These are phyloP conservation scores for Cyphellophora europaea DNA, from an alignment of 2,329 filamentous ascomycete species.

Conservation along the genomic window DNA sequence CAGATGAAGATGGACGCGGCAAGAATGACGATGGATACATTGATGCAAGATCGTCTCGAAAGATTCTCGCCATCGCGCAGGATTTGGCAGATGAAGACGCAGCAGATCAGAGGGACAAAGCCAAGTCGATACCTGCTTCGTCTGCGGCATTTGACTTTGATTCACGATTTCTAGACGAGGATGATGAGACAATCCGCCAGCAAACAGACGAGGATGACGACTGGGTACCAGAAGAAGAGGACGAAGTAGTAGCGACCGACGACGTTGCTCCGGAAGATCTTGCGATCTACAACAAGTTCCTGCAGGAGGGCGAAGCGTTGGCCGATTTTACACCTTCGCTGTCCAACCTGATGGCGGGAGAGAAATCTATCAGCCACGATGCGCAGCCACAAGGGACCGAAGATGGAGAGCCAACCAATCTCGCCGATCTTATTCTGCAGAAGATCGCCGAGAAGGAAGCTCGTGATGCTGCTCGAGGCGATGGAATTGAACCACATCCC, in stretches of 20 bases:
- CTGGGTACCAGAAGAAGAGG: conserved; percentile 44
- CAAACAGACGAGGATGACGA: conserved; percentile 73
- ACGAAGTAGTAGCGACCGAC: conserved; percentile 45
- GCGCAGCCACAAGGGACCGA: conserved; percentile 31
- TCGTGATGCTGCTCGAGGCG: conserved; percentile 41
- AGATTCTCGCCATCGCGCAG: conserved; percentile 82
- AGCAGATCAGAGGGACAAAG: conserved; percentile 31
- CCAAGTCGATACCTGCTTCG: conserved; percentile 27
- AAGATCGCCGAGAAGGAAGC: conserved; percentile 92
- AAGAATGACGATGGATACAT: conserved; percentile 57
- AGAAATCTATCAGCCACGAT: conserved; percentile 7
- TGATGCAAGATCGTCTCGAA: conserved; percentile 77
- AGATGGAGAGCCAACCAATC: conserved; percentile 55
- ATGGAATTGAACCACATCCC: conserved; percentile 13
- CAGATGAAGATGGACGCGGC: conserved; percentile 45
- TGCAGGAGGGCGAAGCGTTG: conserved; percentile 54
- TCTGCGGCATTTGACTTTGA: conserved; percentile 72
- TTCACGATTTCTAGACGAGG: conserved; percentile 53
- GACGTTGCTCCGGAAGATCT: conserved; percentile 85
- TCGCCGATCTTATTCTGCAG: conserved; percentile 85
- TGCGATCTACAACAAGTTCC: conserved; percentile 83
- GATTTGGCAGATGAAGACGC: conserved; percentile 78
- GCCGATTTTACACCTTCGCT: conserved; percentile 16
- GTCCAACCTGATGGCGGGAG: conserved; percentile 24
- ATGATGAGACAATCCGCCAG: background rate